Conservation (phyloP, 331 rosid species). For the Rosa hybrid region DNA sequence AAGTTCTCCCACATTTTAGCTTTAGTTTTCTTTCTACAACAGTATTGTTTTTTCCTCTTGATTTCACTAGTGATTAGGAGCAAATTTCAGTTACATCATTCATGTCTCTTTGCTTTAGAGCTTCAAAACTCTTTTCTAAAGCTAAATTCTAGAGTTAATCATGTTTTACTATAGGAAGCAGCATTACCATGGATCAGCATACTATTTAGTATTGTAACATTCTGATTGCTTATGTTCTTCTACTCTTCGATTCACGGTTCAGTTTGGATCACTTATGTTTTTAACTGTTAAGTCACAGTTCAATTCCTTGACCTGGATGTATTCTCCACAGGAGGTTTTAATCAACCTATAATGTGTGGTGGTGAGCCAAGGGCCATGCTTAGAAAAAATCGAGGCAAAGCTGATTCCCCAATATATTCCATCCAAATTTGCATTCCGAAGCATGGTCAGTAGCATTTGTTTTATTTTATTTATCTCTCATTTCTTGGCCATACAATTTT, state of each 20-base stretch:
- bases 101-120: slow-evolving; percentile 2
- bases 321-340: slow-evolving; percentile 73
- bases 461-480: slow-evolving; percentile 3
- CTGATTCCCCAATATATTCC: slow-evolving; percentile 72
- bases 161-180: background rate
- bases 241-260: background rate
- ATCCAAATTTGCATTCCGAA: slow-evolving; percentile 91
- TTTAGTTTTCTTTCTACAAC: background rate
- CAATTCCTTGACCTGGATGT: background rate
- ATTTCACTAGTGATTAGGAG: background rate
- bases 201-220: background rate
- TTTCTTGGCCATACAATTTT: slow-evolving; percentile 4
- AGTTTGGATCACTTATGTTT: background rate
- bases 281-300: background rate
- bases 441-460: slow-evolving; percentile 49
- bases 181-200: background rate
- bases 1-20: background rate
- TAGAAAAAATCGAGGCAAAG: slow-evolving; percentile 74
- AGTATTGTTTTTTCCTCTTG: background rate
- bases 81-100: background rate
- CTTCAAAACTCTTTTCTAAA: background rate
- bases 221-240: background rate
- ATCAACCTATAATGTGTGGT: slow-evolving; percentile 97
- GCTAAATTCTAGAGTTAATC: background rate
- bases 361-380: slow-evolving; percentile 94